Evolutionary conservation across 345 rosid species (phyloP).

Genomic region (Eucalyptus grandis): DNA sequence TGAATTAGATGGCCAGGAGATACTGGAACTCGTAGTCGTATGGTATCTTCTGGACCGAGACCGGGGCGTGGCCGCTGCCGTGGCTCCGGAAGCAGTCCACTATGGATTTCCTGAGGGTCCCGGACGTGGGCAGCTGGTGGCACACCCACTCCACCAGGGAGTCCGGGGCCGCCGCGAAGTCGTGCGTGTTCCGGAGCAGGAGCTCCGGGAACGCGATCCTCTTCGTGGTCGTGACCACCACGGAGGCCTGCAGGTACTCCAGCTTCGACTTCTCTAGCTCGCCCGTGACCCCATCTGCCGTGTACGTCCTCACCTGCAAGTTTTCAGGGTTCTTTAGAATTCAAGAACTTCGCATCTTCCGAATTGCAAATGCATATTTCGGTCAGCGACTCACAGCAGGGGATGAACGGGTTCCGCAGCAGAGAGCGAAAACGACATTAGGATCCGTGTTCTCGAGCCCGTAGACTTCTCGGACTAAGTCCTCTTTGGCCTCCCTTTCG

Average conservation of each 20-base stretch:
- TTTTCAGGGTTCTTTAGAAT: neutral
- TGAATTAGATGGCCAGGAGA: slow-evolving; percentile 46
- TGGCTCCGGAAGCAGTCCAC: slow-evolving; percentile 73
- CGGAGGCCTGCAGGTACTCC: slow-evolving; percentile 82
- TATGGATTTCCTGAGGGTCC: slow-evolving; percentile 74
- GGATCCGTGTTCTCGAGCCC: slow-evolving; percentile 57
- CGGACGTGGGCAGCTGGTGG: slow-evolving; percentile 79
- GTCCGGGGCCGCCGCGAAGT: slow-evolving; percentile 45
- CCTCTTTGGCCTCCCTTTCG: slow-evolving; percentile 51
- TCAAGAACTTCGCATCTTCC: neutral
- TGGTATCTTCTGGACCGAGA: slow-evolving; percentile 54
- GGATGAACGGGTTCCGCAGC: slow-evolving; percentile 84
- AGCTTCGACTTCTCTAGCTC: slow-evolving; percentile 84
- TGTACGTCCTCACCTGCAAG: slow-evolving; percentile 72
- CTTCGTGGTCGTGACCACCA: slow-evolving; percentile 52
- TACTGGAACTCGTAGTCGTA: slow-evolving; percentile 87
- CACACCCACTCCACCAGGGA: slow-evolving; percentile 81
- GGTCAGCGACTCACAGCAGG: slow-evolving; percentile 50
- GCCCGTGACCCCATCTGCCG: slow-evolving; percentile 46
- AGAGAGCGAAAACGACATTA: slow-evolving; percentile 73
- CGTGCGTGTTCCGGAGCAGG: slow-evolving; percentile 37
- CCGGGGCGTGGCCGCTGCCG: slow-evolving; percentile 21
- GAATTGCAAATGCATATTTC: neutral
- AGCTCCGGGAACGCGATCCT: slow-evolving; percentile 74
- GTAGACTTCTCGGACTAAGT: slow-evolving; percentile 42